These are phyloP conservation scores for Phytopythium helicoides DNA, from an alignment of 352 stramenopile species.

Conservation along the genomic window DNA sequence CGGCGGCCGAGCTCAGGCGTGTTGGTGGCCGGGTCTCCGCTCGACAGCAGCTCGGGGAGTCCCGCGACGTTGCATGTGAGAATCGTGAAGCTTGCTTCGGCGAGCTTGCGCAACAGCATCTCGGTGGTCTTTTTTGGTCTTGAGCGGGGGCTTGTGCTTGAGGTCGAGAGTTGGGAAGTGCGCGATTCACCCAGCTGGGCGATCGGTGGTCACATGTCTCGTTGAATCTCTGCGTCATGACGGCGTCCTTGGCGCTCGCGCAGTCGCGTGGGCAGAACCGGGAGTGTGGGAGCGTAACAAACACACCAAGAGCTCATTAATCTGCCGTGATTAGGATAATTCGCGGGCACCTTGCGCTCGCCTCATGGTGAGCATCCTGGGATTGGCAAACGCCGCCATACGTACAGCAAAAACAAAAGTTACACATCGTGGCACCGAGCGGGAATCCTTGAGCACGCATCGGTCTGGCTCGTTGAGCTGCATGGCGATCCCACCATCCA, in stretches of 20 bases:
- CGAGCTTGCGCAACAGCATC: constrained; percentile 3
- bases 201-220: too few species aligned
- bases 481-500: too few species aligned
- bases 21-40: constrained; percentile 37
- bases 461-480: too few species aligned
- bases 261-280: constrained; percentile 1
- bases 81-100: constrained; percentile 5
- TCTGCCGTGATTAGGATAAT: too few species aligned
- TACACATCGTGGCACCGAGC: constrained; percentile 28
- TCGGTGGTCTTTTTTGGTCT: not conserved
- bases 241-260: too few species aligned
- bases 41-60: constrained; percentile 41
- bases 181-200: not conserved
- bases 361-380: too few species aligned
- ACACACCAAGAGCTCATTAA: too few species aligned
- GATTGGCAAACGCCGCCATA: too few species aligned
- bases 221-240: not conserved
- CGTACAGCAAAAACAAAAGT: too few species aligned
- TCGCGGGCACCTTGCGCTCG: too few species aligned
- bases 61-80: constrained; percentile 48
- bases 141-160: not conserved
- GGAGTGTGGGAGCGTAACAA: not conserved
- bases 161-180: not conserved
- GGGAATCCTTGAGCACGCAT: constrained; percentile 13
- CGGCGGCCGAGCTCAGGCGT: constrained; percentile 45